These are phyloP conservation scores for Nakazawaea siamensis DNA, from an alignment of 805 yeast species.

Conservation along the genomic window DNA sequence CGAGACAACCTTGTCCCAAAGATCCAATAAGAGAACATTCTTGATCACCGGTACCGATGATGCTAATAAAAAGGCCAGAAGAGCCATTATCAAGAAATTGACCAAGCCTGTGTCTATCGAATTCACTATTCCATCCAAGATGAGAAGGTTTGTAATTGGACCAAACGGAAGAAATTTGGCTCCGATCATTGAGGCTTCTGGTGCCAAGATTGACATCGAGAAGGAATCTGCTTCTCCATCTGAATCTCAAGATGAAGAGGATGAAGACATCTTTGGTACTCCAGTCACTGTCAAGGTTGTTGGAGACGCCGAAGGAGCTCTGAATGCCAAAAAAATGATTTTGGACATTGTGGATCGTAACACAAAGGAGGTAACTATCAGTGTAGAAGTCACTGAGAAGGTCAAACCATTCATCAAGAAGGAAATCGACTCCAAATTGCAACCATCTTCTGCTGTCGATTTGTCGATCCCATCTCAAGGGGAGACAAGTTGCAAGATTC, in stretches of 20 bases:
- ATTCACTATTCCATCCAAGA: conserved; percentile 65
- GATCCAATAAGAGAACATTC: conserved; percentile 73
- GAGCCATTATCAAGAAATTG: conserved; percentile 66
- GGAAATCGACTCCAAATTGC: conserved; percentile 20
- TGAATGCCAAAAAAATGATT: conserved; percentile 63
- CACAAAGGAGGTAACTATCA: conserved; percentile 48
- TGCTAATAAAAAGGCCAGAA: conserved; percentile 60
- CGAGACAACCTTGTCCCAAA: conserved; percentile 75
- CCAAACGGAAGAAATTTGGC: conserved; percentile 76
- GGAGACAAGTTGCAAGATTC: conserved; percentile 32
- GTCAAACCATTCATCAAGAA: conserved; percentile 36
- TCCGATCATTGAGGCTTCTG: conserved; percentile 64
- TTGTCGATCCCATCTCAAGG: conserved; percentile 25
- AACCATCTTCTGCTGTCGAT: conserved; percentile 20
- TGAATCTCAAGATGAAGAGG: conserved; percentile 27
- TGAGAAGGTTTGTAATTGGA: conserved; percentile 79
- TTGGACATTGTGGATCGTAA: conserved; percentile 67
- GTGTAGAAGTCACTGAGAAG: conserved; percentile 27
- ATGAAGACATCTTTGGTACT: conserved; percentile 52
- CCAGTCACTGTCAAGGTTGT: conserved; percentile 56
- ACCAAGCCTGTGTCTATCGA: conserved; percentile 61
- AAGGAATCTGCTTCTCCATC: conserved; percentile 19
- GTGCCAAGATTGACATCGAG: conserved; percentile 66
- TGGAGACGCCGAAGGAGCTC: conserved; percentile 83
- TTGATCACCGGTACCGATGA: conserved; percentile 69